Base-by-base conservation (phyloP, 768 basidiomycete species). In the Pleurotus platypus region DNA sequence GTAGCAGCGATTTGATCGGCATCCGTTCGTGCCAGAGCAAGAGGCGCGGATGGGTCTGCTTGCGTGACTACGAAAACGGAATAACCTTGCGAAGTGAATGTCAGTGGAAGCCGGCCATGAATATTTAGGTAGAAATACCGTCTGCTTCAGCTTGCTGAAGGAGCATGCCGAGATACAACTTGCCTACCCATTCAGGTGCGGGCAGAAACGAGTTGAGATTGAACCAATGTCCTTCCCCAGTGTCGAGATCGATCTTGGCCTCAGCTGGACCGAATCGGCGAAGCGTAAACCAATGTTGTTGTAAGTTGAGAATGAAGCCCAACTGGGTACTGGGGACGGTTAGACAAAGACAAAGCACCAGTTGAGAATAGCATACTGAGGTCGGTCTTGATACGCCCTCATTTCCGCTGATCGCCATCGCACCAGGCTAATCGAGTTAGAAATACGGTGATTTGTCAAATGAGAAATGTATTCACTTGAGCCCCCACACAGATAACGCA, bases 281-380 rank as follows among this genome's bases (percentile, higher is more conserved):
- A 30, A 93, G 75, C 7, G 92, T 88, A 66, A 90, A 91, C 94
- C 94, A 97, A 64, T 96, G 94, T 54, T 90, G 86, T 47, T 87
- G 76, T 46, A 88, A 80, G 66, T 97, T 92, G 35, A 97, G 80
- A 57, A 97, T 87, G 67, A 94, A 97, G 2, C 85, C 94, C 30
- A 89, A 80, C 68, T 96, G 92, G 5, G 80, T 77, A 64, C 94
- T 95, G 22, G 20, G 27, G 2, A 18, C 35, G 6, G 3, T 9
- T 5, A 51, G 40, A 22, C 15, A 26, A 55, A 11, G 11, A 22
- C 59, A 39, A 59, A 43, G 39, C 39, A 35, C 13, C 49, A 7
- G 18, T 42, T 26, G 30, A 46, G 18, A 37, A 16, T n/a, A 68
- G 9, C 77, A 61, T 71, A 94, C 94, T 95, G 83, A 5, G 94